Conservation (phyloP, 2,329 filamentous ascomycete genomes). For the Plenodomus lindquistii region DNA sequence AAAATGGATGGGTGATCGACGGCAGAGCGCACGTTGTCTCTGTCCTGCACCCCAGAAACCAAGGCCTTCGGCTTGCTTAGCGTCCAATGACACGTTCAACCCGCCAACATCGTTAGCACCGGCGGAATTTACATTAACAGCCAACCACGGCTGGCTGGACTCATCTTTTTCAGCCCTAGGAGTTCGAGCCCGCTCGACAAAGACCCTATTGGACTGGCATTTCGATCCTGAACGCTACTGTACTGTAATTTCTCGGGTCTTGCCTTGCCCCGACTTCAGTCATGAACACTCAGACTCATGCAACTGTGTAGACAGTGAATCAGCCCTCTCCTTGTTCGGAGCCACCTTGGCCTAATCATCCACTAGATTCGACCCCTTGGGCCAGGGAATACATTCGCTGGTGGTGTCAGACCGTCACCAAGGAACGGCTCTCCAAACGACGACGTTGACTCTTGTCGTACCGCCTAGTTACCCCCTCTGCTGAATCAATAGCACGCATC, state of each 20-base stretch:
- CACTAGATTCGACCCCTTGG: slow-evolving; percentile 24
- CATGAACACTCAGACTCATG: not conserved
- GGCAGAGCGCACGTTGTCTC: slow-evolving; percentile 1
- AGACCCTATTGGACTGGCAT: not conserved
- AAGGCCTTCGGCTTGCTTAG: not conserved
- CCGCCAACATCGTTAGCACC: not conserved
- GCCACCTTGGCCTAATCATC: slow-evolving; percentile 26
- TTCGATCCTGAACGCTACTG: too few species aligned
- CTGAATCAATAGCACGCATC: not conserved
- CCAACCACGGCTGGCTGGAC: not conserved
- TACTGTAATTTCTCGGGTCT: not conserved
- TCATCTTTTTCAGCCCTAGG: not conserved
- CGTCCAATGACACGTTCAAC: not conserved
- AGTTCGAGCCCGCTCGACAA: not conserved
- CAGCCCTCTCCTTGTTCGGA: slow-evolving; percentile 25
- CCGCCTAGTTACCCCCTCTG: not conserved
- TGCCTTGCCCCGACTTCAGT: not conserved
- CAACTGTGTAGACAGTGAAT: slow-evolving; percentile 21
- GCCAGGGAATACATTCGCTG: slow-evolving; percentile 28
- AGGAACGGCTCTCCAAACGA: slow-evolving; percentile 35
- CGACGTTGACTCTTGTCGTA: too few species aligned
- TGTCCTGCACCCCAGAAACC: not conserved
- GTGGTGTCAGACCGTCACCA: slow-evolving; percentile 21
- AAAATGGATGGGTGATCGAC: not conserved
- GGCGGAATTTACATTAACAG: not conserved